phyloP scores from a whole-genome alignment of 169 alveolate genomes.

The Amoebophrya sp. region DNA sequence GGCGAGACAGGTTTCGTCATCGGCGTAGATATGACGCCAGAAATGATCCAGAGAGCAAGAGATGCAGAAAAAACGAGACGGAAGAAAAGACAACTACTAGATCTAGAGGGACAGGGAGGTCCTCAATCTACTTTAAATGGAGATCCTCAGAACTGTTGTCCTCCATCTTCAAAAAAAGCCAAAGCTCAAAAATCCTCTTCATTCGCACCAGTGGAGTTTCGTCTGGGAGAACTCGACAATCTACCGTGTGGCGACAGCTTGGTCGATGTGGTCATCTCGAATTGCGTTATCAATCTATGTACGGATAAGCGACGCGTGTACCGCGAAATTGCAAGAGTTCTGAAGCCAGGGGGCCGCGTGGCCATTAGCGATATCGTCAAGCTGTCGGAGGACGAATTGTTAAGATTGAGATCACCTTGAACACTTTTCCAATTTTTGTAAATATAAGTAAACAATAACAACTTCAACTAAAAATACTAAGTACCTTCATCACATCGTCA shows the following conservation, averaged over 20 bases:
- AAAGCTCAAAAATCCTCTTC: no score
- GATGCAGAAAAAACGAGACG: not conserved
- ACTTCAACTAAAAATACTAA: no score
- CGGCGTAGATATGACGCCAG: slow-evolving; percentile 1
- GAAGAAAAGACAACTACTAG: not conserved
- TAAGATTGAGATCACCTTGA: no score
- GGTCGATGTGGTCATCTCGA: not conserved
- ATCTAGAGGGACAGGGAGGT: not conserved
- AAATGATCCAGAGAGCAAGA: not conserved
- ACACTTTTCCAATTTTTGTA: no score
- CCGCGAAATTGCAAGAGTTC: not conserved
- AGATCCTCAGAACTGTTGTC: no score
- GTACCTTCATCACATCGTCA: no score
- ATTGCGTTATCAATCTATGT: not conserved
- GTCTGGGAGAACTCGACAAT: not conserved
- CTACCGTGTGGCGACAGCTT: slow-evolving; percentile 8
- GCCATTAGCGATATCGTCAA: not conserved
- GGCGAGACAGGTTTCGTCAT: not conserved
- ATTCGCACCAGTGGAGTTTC: slow-evolving; percentile 1
- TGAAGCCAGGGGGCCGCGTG: not conserved
- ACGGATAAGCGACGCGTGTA: not conserved
- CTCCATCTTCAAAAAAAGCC: no score
- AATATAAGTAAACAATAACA: no score
- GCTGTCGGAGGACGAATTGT: not conserved
- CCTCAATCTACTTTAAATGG: not conserved